Evolutionary conservation across 176 grass and related monocot species (phyloP), one percentile per base, ranked within the genome.

Genomic region (Lolium multiflorum): DNA sequence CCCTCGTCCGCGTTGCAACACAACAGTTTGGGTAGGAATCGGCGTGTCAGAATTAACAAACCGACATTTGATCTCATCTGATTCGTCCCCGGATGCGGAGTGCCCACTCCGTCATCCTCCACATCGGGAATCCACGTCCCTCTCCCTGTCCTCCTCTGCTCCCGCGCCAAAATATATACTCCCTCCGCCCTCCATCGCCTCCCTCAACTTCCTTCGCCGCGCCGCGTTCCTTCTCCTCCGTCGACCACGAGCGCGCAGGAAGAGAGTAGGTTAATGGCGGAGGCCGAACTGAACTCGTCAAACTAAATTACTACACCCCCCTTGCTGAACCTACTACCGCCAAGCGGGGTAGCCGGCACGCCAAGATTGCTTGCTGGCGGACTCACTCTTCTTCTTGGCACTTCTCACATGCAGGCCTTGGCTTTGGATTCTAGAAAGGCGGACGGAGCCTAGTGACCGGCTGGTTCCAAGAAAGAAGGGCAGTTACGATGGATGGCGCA

Each of bases 401-500:
- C 74, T 58, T 78, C 43, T 73, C 43, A 6, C n/a, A 7, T 47
- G 70, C 70, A 73, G 70, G 70, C 70, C 12, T 63, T 63, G 60
- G 59, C 21, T 31, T 64, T 35, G 62, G 62, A 65, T 65, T 65
- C 25, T 31, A 49, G 70, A 73, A 47, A 13, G 11, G 15, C 10
- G 11, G 4, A 4, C 71, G 8, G 44, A 1, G 6, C 71, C 46
- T 25, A 74, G 71, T 49, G 67, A 28, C 22, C 17, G 81, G 49
- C 44, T 7, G 5, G 10, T 11, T 46, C 51, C 51, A 51, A 18
- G 54, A 37, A 51, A 18, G 54, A 37, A 26, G 15, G 9, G 15
- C 9, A 39, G 44, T 65, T 28, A 25, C 55, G n/a, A 93, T 89
- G 81, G 85, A 21, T 63, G 66, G 89, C 71, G 54, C 55, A 24